Base-by-base conservation (phyloP, 2,329 filamentous ascomycete species). In the Herpotrichia juniperi region DNA sequence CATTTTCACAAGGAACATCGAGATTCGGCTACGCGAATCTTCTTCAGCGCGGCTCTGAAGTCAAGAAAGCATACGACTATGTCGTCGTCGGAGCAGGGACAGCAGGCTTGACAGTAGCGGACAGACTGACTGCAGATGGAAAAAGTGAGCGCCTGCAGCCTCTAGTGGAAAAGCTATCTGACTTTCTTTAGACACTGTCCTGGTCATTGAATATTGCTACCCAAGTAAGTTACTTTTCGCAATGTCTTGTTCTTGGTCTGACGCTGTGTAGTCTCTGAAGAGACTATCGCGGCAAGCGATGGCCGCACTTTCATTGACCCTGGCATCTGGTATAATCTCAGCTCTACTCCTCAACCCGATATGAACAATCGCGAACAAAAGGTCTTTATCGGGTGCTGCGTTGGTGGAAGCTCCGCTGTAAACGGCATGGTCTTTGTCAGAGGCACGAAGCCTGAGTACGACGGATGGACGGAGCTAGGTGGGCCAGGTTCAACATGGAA, bases 401-500 rank as follows among this genome's bases (percentile, higher is more conserved):
- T 68, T 2, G 65, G 65, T 44, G 65, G 65, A 30, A 64, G 65
- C 3, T 68, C 64, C 5, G 57, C 61, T 6, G 53, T 74, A 47
- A 75, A 75, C 54, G 70, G 70, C 30, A 73, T 76, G 70, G 60
- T 68, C 11, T 74, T 71, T 47, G 66, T 69, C 37, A 59, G 74
- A 22, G 74, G 65, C 12, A 61, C 58, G 22, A 59, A 63, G 17
- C 66, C 58, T 22, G 72, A 74, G 46, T 75, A 74, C 51, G 80
- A 87, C 68, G 77, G 76, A 1, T 87, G 84, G 84, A 79, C 78
- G 46, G 69, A 75, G 35, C 68, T 87, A 14, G 84, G 84, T 1
- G 87, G 86, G 59, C 54, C 68, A 1, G 83, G 81, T 1, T 87
- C 85, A 84, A 76, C 78, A 1, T 87, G 81, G 81, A 32, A 55